phyloP scores from a whole-genome alignment of 2,329 filamentous ascomycete species.

The Alternaria gansuensis region DNA sequence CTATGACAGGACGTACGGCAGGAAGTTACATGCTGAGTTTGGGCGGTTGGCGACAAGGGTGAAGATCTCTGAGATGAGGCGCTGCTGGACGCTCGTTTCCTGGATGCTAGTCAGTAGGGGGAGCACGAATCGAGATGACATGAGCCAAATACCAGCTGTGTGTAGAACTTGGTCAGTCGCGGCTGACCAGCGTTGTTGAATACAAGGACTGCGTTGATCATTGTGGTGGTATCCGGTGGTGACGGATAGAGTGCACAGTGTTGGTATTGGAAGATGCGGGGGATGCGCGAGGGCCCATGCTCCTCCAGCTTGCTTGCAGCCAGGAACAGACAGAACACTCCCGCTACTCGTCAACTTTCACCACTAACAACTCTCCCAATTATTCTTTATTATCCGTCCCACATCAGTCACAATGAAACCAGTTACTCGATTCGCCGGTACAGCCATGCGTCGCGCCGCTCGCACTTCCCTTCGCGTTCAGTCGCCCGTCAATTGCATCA shows the following conservation, averaged over 20 bases:
- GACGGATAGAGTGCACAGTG: neutral
- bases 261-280: slow-evolving; percentile 19
- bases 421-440: slow-evolving; percentile 32
- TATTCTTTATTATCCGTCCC: neutral
- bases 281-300: slow-evolving; percentile 16
- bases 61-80: slow-evolving; percentile 97
- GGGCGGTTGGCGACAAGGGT: slow-evolving; percentile 91
- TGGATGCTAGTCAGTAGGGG: slow-evolving; percentile 52
- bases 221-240: slow-evolving; percentile 52
- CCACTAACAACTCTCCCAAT: neutral
- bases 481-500: slow-evolving; percentile 39
- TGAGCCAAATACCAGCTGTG: slow-evolving; percentile 75
- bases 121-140: slow-evolving; percentile 27
- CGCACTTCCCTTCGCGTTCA: slow-evolving; percentile 34
- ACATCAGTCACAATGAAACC: slow-evolving; percentile 34
- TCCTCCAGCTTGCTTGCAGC: slow-evolving; percentile 12
- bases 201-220: slow-evolving; percentile 99
- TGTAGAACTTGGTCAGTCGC: slow-evolving; percentile 97
- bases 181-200: slow-evolving; percentile 99
- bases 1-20: slow-evolving; percentile 65
- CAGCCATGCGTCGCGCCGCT: slow-evolving; percentile 35
- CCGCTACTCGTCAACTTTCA: slow-evolving; percentile 9
- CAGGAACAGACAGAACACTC: slow-evolving; percentile 15
- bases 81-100: slow-evolving; percentile 98
- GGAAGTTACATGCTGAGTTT: slow-evolving; percentile 94